Evolutionary conservation across 148 eudicot species (phyloP).

Genomic region (Rhododendron henanense): DNA sequence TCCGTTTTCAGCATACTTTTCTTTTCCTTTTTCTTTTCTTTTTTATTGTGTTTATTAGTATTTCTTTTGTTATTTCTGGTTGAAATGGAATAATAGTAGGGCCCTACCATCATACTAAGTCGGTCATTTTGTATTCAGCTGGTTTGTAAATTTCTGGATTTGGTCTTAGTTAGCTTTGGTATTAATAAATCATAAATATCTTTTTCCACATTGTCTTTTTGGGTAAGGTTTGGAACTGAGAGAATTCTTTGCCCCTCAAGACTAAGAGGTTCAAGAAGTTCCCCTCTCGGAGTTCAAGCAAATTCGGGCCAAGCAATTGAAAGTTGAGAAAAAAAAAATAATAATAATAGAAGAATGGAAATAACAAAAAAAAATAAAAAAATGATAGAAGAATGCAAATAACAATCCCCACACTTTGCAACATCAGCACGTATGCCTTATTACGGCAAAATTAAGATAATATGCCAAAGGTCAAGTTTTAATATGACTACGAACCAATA

Average conservation of each 20-base stretch:
- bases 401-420: background rate
- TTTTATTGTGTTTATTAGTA: background rate
- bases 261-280: background rate
- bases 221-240: background rate
- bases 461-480: background rate
- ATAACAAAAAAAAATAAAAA: background rate
- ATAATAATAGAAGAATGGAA: too few species aligned
- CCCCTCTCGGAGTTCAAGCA: background rate
- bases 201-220: background rate
- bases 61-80: background rate
- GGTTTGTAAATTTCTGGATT: background rate
- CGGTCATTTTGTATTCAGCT: background rate
- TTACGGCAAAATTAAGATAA: too few species aligned
- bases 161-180: background rate
- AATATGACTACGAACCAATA: background rate
- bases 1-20: background rate
- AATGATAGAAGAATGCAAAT: background rate
- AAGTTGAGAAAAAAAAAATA: too few species aligned
- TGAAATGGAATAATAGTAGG: background rate
- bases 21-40: background rate
- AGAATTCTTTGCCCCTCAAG: background rate
- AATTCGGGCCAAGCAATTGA: background rate
- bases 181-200: background rate
- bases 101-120: background rate
- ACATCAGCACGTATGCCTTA: background rate